Base-by-base conservation (phyloP, 75 land plant genomes). In the Isoetes taiwanensis region DNA sequence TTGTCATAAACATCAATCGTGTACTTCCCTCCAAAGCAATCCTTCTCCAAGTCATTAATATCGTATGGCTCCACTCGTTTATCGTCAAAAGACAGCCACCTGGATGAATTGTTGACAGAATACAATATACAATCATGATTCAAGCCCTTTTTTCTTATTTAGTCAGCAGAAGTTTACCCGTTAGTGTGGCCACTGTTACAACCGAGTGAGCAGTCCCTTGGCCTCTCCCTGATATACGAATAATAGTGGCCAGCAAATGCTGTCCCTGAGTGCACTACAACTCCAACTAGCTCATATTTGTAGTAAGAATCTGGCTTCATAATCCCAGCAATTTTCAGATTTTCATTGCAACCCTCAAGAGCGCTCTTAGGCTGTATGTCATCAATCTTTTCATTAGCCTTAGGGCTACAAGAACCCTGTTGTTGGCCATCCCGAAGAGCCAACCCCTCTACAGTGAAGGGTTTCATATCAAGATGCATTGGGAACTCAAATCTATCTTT, bases 191-290 rank as follows among this genome's bases (percentile, higher is more conserved):
- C 66, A 34, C 39, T 31, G 6, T 59, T 43, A 35, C 66, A 58
- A 64, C 39, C 56, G 0, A 64, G 39, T 34, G 60, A 46, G 52
- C 32, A 34, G 29, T 67, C 69, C 52, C 69, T 65, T 8, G 48
- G 54, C 2, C 69, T 63, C 34, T 67, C 68, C 37, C 61, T 67
- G 19, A 67, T 67, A 34, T 67, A 67, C 23, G 69, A 67, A 32
- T 67, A 67, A 30, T 67, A 67, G 52, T 67, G 69, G 14, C 69
- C 69, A 32, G 69, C 69, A 67, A 67, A 67, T 19, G 69, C 69
- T 5, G 69, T 67, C 23, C 69, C 69, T 28, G 66, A 63, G 30
- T 67, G 69, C 9, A 67, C 69, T 21, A 67, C 65, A 28, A 67
- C 69, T 60, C 69, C 69, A 10, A 67, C 69, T 32, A 67, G 63